A percentile compares a stretch with the other conserved stretches of the same genome.
phyloP scores from a whole-genome alignment of 768 basidiomycete genomes.

The Serendipita vermifera region DNA sequence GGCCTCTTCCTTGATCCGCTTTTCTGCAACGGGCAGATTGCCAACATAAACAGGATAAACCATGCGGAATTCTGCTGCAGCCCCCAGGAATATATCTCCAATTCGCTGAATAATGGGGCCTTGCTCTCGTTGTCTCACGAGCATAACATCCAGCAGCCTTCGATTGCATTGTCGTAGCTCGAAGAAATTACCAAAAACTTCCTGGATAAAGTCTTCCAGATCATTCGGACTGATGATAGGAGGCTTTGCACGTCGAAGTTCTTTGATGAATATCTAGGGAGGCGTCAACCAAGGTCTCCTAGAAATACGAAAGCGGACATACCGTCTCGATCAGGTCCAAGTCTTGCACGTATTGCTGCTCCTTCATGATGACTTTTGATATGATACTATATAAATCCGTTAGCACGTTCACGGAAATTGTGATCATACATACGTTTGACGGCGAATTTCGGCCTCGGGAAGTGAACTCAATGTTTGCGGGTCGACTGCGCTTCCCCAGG shows the following conservation, averaged over 20 bases:
- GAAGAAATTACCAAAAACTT: conserved; percentile 31
- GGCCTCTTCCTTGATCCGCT: conserved; percentile 72
- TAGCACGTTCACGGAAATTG: background rate
- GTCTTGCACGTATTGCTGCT: conserved; percentile 31
- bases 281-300: background rate
- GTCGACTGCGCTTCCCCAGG: conserved; percentile 43
- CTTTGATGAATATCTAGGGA: conserved; percentile 25
- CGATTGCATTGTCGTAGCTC: conserved; percentile 26
- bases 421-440: conserved; percentile 46
- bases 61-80: conserved; percentile 36
- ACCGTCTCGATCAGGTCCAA: conserved; percentile 22
- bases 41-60: conserved; percentile 42
- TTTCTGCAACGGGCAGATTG: conserved; percentile 74
- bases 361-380: conserved; percentile 29
- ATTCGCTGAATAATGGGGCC: conserved; percentile 27
- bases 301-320: background rate
- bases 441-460: conserved; percentile 61
- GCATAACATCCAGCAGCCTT: conserved; percentile 27
- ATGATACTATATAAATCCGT: conserved; percentile 25
- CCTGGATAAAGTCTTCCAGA: conserved; percentile 28
- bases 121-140: conserved; percentile 29
- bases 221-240: conserved; percentile 26
- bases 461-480: conserved; percentile 39
- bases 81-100: conserved; percentile 42
- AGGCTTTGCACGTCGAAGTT: conserved; percentile 24